Percentiles rank a stretch among this genome's conserved stretches.
These are phyloP conservation scores for Nakazawaea anatomiae DNA, from an alignment of 805 yeast species.

Conservation along the genomic window DNA sequence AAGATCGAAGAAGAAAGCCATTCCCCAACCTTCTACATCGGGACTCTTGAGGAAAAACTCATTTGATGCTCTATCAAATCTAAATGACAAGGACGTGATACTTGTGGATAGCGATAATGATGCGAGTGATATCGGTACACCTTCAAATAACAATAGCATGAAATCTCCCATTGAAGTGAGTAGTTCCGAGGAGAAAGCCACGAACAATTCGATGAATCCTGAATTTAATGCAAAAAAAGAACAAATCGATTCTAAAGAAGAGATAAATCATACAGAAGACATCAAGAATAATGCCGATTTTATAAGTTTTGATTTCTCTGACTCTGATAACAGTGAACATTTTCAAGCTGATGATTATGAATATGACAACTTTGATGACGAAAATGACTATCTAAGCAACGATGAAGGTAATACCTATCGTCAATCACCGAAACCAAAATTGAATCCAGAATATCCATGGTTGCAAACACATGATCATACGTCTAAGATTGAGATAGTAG, in stretches of 20 bases:
- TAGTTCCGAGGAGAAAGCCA: not conserved
- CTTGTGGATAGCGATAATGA: slow-evolving; percentile 2
- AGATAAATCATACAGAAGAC: slow-evolving; percentile 28
- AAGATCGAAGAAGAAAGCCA: not conserved
- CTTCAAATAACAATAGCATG: not conserved
- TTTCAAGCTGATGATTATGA: slow-evolving; percentile 1
- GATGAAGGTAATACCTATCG: slow-evolving; percentile 30
- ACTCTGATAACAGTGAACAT: slow-evolving; percentile 20
- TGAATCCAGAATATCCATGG: slow-evolving; percentile 60
- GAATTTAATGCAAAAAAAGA: slow-evolving; percentile 5
- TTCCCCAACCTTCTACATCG: slow-evolving; percentile 1
- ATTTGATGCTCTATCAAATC: slow-evolving; percentile 9
- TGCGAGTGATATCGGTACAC: not conserved
- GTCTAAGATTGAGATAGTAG: slow-evolving; percentile 68
- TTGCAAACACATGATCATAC: slow-evolving; percentile 72
- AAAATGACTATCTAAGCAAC: slow-evolving; percentile 38
- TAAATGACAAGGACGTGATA: slow-evolving; percentile 10
- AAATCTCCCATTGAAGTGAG: not conserved
- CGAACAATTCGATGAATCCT: too few species aligned
- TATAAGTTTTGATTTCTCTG: slow-evolving; percentile 47
- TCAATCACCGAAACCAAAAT: slow-evolving; percentile 20
- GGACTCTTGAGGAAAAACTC: slow-evolving; percentile 10
- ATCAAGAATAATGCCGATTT: slow-evolving; percentile 43
- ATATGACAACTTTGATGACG: slow-evolving; percentile 22
- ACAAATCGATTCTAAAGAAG: slow-evolving; percentile 5